phyloP scores from a whole-genome alignment of 495 filamentous ascomycete genomes.

The Poronia punctata region DNA sequence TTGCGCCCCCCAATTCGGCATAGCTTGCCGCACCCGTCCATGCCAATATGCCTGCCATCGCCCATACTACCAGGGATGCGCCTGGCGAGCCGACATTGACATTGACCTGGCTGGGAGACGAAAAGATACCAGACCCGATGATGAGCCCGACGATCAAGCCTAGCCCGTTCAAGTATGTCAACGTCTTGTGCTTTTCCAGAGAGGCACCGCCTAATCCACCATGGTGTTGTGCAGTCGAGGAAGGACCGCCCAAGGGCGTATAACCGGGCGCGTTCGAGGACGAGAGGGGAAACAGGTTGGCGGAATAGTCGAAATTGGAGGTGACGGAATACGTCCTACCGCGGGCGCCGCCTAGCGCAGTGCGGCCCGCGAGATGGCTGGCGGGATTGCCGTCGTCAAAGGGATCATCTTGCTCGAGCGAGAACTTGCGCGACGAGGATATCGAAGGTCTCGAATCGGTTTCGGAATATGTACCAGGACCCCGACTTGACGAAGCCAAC shows the following conservation, averaged over 20 bases:
- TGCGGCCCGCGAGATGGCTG: constrained; percentile 28
- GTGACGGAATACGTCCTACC: constrained; percentile 77
- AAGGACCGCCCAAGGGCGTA: constrained; percentile 70
- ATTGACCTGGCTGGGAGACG: constrained; percentile 90
- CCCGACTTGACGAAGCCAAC: constrained; percentile 71
- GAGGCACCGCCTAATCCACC: constrained; percentile 46
- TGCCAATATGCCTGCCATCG: constrained; percentile 78
- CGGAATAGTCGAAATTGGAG: constrained; percentile 88
- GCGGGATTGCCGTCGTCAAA: constrained; percentile 55
- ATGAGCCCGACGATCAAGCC: constrained; percentile 86
- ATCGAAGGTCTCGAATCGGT: constrained; percentile 73
- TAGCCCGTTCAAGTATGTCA: constrained; percentile 90
- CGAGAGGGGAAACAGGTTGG: constrained; percentile 88
- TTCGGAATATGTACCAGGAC: constrained; percentile 50
- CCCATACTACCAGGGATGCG: constrained; percentile 83
- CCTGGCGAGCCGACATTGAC: constrained; percentile 88
- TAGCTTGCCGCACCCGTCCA: constrained; percentile 97
- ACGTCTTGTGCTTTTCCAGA: constrained; percentile 87
- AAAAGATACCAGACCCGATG: constrained; percentile 97
- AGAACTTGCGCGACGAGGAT: constrained; percentile 84
- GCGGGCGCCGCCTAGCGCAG: constrained; percentile 42
- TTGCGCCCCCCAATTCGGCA: constrained; percentile 91
- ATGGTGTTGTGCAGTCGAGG: constrained; percentile 41
- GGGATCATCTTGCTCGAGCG: constrained; percentile 79
- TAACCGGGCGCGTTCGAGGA: constrained; percentile 71